Percentiles rank a stretch among this genome's conserved stretches.
These are phyloP conservation scores for Fusarium dimerum DNA, from an alignment of 2,329 filamentous ascomycete species.

Conservation along the genomic window DNA sequence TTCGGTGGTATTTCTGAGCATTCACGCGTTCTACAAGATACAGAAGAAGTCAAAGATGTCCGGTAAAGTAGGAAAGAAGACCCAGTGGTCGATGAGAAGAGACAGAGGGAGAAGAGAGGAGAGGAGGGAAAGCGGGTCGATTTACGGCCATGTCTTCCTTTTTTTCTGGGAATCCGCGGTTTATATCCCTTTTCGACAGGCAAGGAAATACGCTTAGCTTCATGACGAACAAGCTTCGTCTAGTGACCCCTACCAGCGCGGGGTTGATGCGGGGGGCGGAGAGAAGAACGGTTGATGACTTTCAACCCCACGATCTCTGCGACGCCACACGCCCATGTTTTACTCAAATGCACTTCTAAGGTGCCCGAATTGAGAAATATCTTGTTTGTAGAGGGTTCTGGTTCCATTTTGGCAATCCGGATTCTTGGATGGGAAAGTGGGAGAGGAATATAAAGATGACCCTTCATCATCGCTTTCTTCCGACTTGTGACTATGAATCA, in stretches of 20 bases:
- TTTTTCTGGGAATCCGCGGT: constrained; percentile 10
- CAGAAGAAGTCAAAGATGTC: no score
- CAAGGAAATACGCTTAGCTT: constrained; percentile 13
- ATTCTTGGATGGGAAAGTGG: neutral
- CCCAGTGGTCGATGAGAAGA: neutral
- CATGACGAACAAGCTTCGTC: neutral
- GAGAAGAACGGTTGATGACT: neutral
- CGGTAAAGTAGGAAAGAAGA: no score
- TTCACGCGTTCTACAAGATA: no score
- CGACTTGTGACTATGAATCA: no score
- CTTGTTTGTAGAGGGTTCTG: neutral
- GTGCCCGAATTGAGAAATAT: neutral
- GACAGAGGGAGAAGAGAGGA: neutral
- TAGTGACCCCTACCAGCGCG: neutral
- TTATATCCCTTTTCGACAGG: constrained; percentile 22
- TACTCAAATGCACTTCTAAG: neutral
- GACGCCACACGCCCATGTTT: neutral
- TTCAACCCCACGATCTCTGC: neutral
- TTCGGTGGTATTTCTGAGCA: constrained; percentile 12
- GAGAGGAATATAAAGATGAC: neutral
- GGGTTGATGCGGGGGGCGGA: constrained; percentile 4
- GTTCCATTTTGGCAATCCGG: neutral
- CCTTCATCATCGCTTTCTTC: neutral
- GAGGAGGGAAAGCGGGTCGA: constrained; percentile 5
- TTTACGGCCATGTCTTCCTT: neutral